Conservation (phyloP, 306 rosid species). For the Vachellia pachyceras region DNA sequence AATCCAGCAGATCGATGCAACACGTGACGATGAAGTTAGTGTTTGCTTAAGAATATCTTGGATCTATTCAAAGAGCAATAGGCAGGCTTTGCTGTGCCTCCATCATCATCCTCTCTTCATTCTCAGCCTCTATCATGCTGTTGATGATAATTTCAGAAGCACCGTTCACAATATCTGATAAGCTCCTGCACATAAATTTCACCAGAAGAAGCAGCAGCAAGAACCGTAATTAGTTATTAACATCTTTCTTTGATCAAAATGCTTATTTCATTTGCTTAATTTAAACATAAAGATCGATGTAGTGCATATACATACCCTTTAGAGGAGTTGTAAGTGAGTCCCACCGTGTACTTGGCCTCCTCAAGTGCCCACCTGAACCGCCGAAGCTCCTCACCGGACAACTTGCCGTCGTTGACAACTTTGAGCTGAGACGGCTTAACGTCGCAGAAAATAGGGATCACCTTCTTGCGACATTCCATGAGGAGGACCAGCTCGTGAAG, state of each 20-base stretch:
- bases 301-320: slow-evolving; percentile 55
- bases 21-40: slow-evolving; percentile 3
- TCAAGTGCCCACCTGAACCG: slow-evolving; percentile 69
- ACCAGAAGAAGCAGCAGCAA: no score
- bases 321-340: slow-evolving; percentile 69
- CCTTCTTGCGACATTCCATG: slow-evolving; percentile 66
- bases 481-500: slow-evolving; percentile 83
- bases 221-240: background rate
- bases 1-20: background rate
- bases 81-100: slow-evolving; percentile 39
- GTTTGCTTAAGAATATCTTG: background rate
- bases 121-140: slow-evolving; percentile 69
- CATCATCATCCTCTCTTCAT: slow-evolving; percentile 41
- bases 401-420: slow-evolving; percentile 39
- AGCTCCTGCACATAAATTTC: slow-evolving; percentile 53
- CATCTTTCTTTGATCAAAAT: background rate
- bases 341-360: slow-evolving; percentile 67
- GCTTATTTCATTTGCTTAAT: background rate
- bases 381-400: slow-evolving; percentile 45
- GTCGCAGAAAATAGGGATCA: slow-evolving; percentile 86
- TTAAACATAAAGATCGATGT: background rate
- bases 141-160: slow-evolving; percentile 65
- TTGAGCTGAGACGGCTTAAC: slow-evolving; percentile 75
- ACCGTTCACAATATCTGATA: slow-evolving; percentile 64
- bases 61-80: slow-evolving; percentile 26